Base-by-base conservation (phyloP, 2,329 filamentous ascomycete species). In the Trichophyton equinum region DNA sequence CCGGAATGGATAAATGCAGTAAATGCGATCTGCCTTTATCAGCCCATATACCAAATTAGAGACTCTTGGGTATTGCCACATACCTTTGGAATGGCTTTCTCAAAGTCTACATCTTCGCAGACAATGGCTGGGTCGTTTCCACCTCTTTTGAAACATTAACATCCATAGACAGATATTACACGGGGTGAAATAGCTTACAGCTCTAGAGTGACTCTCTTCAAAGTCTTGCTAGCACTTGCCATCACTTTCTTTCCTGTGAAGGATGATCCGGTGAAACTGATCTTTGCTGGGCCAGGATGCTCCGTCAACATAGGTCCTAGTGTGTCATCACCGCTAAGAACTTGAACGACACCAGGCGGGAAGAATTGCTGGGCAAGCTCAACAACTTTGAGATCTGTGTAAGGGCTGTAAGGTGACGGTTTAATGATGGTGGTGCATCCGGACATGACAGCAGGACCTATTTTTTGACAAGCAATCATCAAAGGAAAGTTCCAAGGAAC, bases 401-500 rank as follows among this genome's bases (percentile, higher is more conserved):
- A 82, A 5, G 78, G 82, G 36, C 79, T 84, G 72, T 77, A 84
- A 44, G 76, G 82, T 0, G 82, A 84, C 15, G 64, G 64, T 67
- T 82, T 82, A 63, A 84, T 76, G 64, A 84, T 82, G 20, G 83
- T 72, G n/a, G 74, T 72, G 67, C 81, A 81, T 27, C 79, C 80
- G 0, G 80, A 80, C 25, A 81, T 69, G 2, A 82, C 68, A 0
- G 79, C 75, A 0, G 77, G 73, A 4, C 71, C 73, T 40, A 81
- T 75, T 69, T 85, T 85, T 55, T 79, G 73, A 58, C 76, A 75
- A 11, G 76, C 74, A 22, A 76, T 62, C 20, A 72, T 58, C 9
- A 75, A 62, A 3, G 75, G 74, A 64, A 70, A 85, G 68, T 85
- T 85, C 82, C 83, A 85, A 0, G 82, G 82, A 25, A 80, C 79